phyloP scores from a whole-genome alignment of 176 grass and related monocot species.

The Musa acuminata region DNA sequence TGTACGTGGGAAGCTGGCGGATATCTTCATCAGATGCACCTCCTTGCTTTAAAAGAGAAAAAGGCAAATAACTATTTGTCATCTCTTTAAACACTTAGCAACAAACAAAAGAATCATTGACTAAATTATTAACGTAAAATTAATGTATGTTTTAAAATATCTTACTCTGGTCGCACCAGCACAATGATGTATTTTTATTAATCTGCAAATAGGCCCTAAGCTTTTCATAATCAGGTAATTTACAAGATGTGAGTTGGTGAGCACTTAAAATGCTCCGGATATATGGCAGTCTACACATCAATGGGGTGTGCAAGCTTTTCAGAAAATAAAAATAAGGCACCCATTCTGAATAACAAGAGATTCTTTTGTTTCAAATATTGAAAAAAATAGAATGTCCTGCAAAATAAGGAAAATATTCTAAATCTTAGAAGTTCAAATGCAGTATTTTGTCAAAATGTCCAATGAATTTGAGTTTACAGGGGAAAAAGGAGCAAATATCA shows the following conservation, averaged over 20 bases:
- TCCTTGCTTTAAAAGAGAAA: not conserved
- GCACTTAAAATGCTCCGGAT: not conserved
- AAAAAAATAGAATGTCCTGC: not conserved
- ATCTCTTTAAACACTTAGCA: not conserved
- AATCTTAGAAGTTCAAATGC: not conserved
- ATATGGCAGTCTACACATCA: not conserved
- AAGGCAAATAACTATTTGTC: not conserved
- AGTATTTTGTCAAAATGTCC: not conserved
- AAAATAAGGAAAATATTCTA: no score
- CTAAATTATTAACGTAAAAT: not conserved
- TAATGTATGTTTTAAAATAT: not conserved
- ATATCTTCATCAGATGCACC: constrained; percentile 14
- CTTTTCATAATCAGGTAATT: not conserved
- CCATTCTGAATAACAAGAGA: not conserved
- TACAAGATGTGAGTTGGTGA: not conserved
- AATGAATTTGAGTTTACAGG: not conserved
- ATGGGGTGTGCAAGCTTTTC: not conserved
- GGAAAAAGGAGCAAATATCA: not conserved
- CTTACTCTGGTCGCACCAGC: not conserved
- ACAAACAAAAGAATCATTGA: not conserved
- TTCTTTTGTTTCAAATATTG: not conserved
- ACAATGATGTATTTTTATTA: not conserved
- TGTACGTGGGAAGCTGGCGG: not conserved
- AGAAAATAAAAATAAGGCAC: not conserved
- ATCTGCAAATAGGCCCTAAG: not conserved